Conservation (phyloP, 306 rosid species). For the Carpinus viminea region DNA sequence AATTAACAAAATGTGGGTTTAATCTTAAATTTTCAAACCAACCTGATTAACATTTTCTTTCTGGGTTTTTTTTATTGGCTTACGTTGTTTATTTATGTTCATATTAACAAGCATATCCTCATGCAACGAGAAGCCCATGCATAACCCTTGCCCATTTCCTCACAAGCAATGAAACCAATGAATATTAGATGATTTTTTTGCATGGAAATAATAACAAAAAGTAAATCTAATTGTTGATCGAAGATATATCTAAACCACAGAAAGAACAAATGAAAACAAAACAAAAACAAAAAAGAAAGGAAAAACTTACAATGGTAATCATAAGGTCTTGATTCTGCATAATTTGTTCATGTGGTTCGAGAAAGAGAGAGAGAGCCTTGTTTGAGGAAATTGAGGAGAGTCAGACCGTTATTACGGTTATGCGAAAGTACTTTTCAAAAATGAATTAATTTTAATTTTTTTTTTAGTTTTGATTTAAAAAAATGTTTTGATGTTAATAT, state of each 20-base stretch:
- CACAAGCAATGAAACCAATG: background rate
- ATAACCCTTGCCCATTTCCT: background rate
- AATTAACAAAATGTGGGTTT: too few relatives aligned
- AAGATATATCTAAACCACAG: background rate
- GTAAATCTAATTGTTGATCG: background rate
- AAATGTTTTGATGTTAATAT: too few relatives aligned
- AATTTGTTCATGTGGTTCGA: background rate
- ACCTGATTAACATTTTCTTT: too few relatives aligned
- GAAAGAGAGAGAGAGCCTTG: conserved; percentile 6
- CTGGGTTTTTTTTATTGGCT: too few relatives aligned
- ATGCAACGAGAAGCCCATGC: background rate
- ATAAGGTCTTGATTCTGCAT: conserved; percentile 4
- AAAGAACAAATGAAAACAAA: background rate
- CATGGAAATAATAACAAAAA: background rate
- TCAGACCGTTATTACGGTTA: conserved; percentile 29
- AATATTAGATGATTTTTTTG: background rate
- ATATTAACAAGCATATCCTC: too few relatives aligned
- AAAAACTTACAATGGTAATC: conserved; percentile 8
- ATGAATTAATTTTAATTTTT: too few relatives aligned
- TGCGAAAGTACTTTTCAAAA: background rate
- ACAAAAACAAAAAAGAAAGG: background rate
- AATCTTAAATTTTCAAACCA: too few relatives aligned
- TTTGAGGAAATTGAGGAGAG: conserved; percentile 15
- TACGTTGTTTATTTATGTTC: too few relatives aligned
- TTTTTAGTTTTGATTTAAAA: too few relatives aligned